phyloP scores from a whole-genome alignment of 1,284 basidiomycete genomes.

The Heterobasidion occidentale region DNA sequence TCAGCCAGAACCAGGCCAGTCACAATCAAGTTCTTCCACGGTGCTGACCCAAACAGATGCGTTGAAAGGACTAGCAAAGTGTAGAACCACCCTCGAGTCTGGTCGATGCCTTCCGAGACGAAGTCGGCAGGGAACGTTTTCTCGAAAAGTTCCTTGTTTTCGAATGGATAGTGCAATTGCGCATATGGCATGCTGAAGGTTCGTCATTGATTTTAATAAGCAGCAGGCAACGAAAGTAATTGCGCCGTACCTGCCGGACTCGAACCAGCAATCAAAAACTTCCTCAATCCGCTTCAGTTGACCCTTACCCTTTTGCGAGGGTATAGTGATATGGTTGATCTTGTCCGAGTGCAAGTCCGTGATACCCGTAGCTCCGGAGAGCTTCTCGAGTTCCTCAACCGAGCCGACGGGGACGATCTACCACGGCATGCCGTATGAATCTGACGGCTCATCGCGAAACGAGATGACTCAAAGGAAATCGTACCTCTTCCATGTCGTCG shows the following conservation, averaged over 20 bases:
- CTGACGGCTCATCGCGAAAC: not conserved
- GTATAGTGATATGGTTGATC: slow-evolving; percentile 96
- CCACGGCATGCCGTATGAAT: slow-evolving; percentile 1
- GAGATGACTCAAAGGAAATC: slow-evolving; percentile 7
- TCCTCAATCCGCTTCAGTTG: slow-evolving; percentile 85
- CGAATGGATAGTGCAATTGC: slow-evolving; percentile 96
- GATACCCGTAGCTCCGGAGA: slow-evolving; percentile 84
- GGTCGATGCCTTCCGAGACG: slow-evolving; percentile 94
- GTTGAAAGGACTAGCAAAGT: slow-evolving; percentile 94
- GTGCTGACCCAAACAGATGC: slow-evolving; percentile 88
- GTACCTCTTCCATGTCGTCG: slow-evolving; percentile 86
- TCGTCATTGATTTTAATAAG: not conserved
- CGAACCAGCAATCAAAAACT: slow-evolving; percentile 99
- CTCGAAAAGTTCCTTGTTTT: slow-evolving; percentile 87
- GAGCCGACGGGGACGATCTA: slow-evolving; percentile 87
- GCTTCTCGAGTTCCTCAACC: slow-evolving; percentile 79
- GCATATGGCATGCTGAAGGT: slow-evolving; percentile 91
- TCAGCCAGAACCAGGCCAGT: slow-evolving; percentile 93
- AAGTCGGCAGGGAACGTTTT: slow-evolving; percentile 95
- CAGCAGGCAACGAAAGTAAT: slow-evolving; percentile 2
- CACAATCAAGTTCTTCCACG: slow-evolving; percentile 98
- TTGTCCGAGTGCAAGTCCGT: slow-evolving; percentile 93
- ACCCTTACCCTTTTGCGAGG: slow-evolving; percentile 88
- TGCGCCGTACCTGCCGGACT: slow-evolving; percentile 81
- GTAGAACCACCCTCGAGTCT: slow-evolving; percentile 99